phyloP scores from a whole-genome alignment of 202 grass and related monocot species.

The Sporobolus alterniflorus region DNA sequence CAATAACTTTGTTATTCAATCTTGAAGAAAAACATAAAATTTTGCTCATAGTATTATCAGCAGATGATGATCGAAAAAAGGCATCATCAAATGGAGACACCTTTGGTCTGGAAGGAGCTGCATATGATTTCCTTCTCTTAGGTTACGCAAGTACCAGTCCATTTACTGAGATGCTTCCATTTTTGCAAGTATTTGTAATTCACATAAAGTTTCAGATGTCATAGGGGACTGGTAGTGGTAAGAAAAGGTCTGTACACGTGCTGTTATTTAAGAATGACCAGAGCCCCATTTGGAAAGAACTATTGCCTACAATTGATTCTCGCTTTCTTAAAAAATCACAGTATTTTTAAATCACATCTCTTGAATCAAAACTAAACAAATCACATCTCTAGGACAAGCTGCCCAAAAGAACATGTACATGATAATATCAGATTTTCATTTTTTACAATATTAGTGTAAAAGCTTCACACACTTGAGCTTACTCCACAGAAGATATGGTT shows the following conservation, averaged over 20 bases:
- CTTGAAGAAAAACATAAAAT: background rate
- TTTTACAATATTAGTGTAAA: no score
- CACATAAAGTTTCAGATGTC: background rate
- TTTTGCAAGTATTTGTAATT: background rate
- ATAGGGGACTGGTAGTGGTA: no score
- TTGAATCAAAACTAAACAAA: no score
- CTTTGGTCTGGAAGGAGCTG: background rate
- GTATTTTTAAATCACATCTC: no score
- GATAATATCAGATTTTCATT: no score
- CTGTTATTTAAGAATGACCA: no score
- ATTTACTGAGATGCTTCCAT: slow-evolving; percentile 3
- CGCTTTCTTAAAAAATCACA: background rate
- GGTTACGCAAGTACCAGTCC: background rate
- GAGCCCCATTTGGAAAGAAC: background rate
- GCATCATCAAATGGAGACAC: background rate
- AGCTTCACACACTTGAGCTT: no score
- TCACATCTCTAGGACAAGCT: no score
- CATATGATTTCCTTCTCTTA: background rate
- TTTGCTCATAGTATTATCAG: background rate
- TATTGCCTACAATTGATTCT: background rate
- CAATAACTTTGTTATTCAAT: slow-evolving; percentile 17
- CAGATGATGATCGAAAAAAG: background rate
- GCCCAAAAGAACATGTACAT: no score
- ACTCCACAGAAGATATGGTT: no score
- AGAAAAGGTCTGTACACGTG: no score